Evolutionary conservation across 139 green algal species (phyloP).

Genomic region (Astrephomene gubernaculifera): DNA sequence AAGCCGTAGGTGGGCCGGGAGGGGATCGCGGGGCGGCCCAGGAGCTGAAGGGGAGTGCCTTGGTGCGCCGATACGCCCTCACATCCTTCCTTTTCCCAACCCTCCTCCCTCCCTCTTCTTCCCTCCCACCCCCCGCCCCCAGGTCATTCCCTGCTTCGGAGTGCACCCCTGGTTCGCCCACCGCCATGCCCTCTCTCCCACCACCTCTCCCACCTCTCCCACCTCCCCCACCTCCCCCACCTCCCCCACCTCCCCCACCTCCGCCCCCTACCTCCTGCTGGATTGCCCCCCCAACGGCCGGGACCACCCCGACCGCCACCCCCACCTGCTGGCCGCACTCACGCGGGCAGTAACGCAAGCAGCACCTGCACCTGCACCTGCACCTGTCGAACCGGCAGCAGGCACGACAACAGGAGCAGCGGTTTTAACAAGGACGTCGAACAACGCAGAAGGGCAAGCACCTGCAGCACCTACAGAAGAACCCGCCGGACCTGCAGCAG

Average conservation of each 20-base stretch:
- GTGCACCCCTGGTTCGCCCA: slow-evolving; percentile 68
- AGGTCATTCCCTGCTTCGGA: slow-evolving; percentile 66
- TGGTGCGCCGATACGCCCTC: background rate
- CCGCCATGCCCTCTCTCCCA: slow-evolving; percentile 41
- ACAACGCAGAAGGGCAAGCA: too few species aligned
- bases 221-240: background rate
- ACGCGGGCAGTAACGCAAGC: too few species aligned
- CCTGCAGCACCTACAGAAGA: too few species aligned
- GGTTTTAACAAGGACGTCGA: too few species aligned
- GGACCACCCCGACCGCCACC: slow-evolving; percentile 15
- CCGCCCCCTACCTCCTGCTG: background rate
- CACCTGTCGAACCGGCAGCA: too few species aligned
- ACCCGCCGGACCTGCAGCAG: too few species aligned
- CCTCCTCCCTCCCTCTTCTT: background rate
- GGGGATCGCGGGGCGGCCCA: background rate
- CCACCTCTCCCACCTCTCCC: too few species aligned
- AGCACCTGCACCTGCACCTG: too few species aligned
- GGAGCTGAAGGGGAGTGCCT: background rate
- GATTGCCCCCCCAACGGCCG: slow-evolving; percentile 5
- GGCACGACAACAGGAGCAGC: too few species aligned
- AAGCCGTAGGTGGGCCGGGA: background rate
- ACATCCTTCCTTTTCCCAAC: background rate
- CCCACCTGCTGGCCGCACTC: background rate
- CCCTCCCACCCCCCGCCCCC: background rate
- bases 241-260: background rate